These are phyloP conservation scores for Salix udensis DNA, from an alignment of 345 rosid species.

Conservation along the genomic window DNA sequence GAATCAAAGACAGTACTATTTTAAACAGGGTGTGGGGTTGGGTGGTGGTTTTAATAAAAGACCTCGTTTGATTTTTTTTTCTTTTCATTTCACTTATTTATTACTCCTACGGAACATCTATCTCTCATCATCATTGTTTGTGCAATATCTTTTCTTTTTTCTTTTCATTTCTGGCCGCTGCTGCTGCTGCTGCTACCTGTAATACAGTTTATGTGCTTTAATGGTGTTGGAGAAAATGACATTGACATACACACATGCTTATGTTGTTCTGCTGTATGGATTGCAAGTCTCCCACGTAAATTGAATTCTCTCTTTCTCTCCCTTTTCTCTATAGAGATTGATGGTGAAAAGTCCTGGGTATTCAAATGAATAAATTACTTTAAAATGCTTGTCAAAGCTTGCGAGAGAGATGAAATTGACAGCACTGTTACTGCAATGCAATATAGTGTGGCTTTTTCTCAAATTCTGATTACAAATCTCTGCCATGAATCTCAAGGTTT, in stretches of 20 bases:
- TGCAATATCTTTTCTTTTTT: conserved; percentile 1
- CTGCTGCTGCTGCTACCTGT: conserved; percentile 2
- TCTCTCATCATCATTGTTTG: conserved; percentile 30
- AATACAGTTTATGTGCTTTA: conserved; percentile 3
- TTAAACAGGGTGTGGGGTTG: conserved; percentile 29
- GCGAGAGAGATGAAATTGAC: conserved; percentile 27
- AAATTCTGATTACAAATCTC: conserved; percentile 21
- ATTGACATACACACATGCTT: neutral
- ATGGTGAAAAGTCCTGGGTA: neutral
- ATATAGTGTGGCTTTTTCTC: neutral
- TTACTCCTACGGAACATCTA: conserved; percentile 3
- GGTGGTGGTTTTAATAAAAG: conserved; percentile 26
- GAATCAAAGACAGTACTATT: conserved; percentile 12
- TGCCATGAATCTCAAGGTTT: conserved; percentile 36
- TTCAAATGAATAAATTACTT: neutral
- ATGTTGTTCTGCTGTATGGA: neutral
- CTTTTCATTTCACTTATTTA: conserved; percentile 2
- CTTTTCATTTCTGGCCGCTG: neutral
- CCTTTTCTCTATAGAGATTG: neutral
- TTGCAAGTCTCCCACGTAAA: conserved; percentile 39
- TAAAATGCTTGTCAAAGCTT: conserved; percentile 15
- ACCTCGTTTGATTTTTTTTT: conserved; percentile 13
- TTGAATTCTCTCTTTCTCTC: neutral
- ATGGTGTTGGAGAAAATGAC: conserved; percentile 19
- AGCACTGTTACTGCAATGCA: conserved; percentile 19